Evolutionary conservation across 306 rosid genomes (phyloP).

Genomic region (Echinosophora koreensis): DNA sequence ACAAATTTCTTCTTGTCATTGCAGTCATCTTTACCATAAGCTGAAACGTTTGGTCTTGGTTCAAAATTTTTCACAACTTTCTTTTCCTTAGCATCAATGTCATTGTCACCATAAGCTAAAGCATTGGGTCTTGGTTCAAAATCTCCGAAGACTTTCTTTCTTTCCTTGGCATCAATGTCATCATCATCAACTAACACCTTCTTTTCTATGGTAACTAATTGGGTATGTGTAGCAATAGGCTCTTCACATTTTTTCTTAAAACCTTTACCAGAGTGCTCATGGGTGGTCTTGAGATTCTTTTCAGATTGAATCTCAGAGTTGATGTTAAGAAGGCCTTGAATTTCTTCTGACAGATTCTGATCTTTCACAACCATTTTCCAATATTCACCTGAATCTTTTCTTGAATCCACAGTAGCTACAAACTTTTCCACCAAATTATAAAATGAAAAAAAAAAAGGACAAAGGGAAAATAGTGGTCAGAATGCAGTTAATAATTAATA

Average conservation of each 20-base stretch:
- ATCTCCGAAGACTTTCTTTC: not conserved
- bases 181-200: not conserved
- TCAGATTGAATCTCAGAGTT: conserved; percentile 23
- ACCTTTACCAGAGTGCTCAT: not conserved
- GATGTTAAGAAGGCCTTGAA: not conserved
- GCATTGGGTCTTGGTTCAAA: conserved; percentile 1
- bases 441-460: not conserved
- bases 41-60: conserved; percentile 12
- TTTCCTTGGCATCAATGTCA: not conserved
- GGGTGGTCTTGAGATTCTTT: not conserved
- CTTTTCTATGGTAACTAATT: not conserved
- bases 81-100: not conserved
- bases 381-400: conserved; percentile 33
- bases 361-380: conserved; percentile 46
- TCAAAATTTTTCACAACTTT: not conserved
- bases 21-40: not conserved
- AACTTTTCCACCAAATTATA: conserved; percentile 9
- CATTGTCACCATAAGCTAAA: not conserved
- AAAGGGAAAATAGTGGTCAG: not conserved
- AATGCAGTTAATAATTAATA: not conserved
- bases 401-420: conserved; percentile 20
- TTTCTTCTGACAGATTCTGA: conserved; percentile 24
- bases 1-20: not conserved
- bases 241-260: conserved; percentile 19
- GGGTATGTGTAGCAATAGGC: not conserved